A percentile compares a stretch with the other conserved stretches of the same genome.
Conservation (phyloP, 805 yeast genomes). For the Kodamaea sagamina region DNA sequence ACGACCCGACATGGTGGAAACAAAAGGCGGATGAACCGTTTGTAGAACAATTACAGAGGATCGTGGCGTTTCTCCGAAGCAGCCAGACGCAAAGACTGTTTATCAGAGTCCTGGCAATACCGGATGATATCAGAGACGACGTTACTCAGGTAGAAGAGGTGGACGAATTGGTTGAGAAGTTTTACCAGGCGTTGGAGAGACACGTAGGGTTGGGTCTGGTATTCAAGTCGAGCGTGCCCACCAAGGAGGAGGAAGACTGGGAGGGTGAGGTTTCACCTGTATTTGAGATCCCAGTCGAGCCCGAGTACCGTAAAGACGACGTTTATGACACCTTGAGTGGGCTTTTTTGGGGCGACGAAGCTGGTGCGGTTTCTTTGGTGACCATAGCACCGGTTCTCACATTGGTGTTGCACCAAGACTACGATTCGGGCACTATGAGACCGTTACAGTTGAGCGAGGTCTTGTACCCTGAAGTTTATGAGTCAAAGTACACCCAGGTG, state of each 20-base stretch:
- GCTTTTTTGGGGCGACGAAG: slow-evolving; percentile 40
- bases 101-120: slow-evolving; percentile 18
- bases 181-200: slow-evolving; percentile 13
- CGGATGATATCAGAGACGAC: background rate
- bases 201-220: slow-evolving; percentile 4
- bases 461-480: slow-evolving; percentile 39
- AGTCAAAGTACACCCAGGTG: slow-evolving; percentile 22
- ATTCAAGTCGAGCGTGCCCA: slow-evolving; percentile 4
- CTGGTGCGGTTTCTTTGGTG: slow-evolving; percentile 31
- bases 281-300: slow-evolving; percentile 35
- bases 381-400: slow-evolving; percentile 35
- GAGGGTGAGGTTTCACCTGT: slow-evolving; percentile 7
- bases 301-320: slow-evolving; percentile 29
- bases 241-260: slow-evolving; percentile 16
- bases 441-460: slow-evolving; percentile 31
- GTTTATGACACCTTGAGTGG: slow-evolving; percentile 37
- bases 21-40: slow-evolving; percentile 5
- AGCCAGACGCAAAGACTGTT: slow-evolving; percentile 23
- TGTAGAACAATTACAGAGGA: slow-evolving; percentile 24
- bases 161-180: slow-evolving; percentile 20
- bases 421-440: slow-evolving; percentile 15
- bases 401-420: slow-evolving; percentile 31
- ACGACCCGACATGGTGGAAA: slow-evolving; percentile 9
- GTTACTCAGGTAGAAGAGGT: slow-evolving; percentile 22
- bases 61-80: slow-evolving; percentile 22